Evolutionary conservation across 345 rosid genomes (phyloP).

Genomic region (Lepidium sativum): DNA sequence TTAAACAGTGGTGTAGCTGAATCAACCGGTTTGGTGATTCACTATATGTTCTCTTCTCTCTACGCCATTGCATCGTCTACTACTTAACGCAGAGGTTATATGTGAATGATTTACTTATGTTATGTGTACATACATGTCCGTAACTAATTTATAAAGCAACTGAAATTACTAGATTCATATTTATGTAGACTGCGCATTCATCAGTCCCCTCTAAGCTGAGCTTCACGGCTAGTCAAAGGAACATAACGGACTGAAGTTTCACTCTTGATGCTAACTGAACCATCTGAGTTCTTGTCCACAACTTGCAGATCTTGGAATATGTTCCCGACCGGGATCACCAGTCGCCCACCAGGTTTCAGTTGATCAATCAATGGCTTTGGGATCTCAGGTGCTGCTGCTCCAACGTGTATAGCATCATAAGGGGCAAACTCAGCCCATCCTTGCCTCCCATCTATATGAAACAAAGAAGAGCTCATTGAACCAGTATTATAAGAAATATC

Average conservation of each 20-base stretch:
- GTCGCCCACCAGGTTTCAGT: slow-evolving; percentile 87
- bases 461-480: neutral
- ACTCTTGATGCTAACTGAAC: slow-evolving; percentile 45
- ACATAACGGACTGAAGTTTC: slow-evolving; percentile 90
- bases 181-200: neutral
- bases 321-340: slow-evolving; percentile 94
- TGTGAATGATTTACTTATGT: neutral
- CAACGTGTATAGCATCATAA: slow-evolving; percentile 94
- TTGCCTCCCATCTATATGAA: slow-evolving; percentile 68
- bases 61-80: neutral
- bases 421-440: slow-evolving; percentile 94
- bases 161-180: neutral
- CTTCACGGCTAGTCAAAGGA: slow-evolving; percentile 83
- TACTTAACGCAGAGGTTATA: neutral
- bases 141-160: neutral
- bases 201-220: slow-evolving; percentile 49
- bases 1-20: neutral
- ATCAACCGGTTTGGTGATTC: neutral
- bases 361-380: slow-evolving; percentile 79
- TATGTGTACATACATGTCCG: too few species aligned
- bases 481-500: neutral
- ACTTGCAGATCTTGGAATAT: slow-evolving; percentile 79
- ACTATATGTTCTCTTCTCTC: slow-evolving; percentile 6
- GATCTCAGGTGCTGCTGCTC: slow-evolving; percentile 95
- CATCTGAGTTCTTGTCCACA: slow-evolving; percentile 68